Evolutionary conservation across 768 basidiomycete species (phyloP).

Genomic region (Amanita pseudoporphyria): DNA sequence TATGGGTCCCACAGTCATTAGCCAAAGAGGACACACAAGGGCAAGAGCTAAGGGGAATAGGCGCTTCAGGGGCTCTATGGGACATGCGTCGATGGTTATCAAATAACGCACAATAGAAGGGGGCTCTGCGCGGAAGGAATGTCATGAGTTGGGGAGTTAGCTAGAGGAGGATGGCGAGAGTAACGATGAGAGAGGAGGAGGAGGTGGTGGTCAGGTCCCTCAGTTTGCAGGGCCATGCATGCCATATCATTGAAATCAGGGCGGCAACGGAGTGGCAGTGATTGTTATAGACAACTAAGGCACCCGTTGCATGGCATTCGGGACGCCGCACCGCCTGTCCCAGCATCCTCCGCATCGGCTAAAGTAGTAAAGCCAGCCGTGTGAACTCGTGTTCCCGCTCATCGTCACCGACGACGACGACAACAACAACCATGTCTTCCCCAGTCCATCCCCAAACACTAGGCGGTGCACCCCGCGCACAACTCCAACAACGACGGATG

Average conservation of each 20-base stretch:
- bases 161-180: background rate
- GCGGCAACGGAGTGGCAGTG: too few relatives aligned
- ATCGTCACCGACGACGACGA: background rate
- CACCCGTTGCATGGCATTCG: too few relatives aligned
- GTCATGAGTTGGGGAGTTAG: background rate
- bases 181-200: background rate
- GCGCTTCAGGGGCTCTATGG: too few relatives aligned
- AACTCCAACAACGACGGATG: conserved; percentile 19
- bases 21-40: background rate
- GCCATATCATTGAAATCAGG: too few relatives aligned
- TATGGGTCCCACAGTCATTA: conserved; percentile 16
- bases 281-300: too few relatives aligned
- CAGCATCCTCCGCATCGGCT: too few relatives aligned
- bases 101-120: conserved; percentile 2
- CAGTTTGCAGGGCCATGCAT: too few relatives aligned
- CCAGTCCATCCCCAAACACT: background rate
- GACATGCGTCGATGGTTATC: background rate
- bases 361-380: background rate
- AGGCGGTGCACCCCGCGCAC: background rate
- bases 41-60: background rate
- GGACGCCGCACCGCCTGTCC: too few relatives aligned
- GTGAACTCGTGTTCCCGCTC: background rate
- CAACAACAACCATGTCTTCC: background rate
- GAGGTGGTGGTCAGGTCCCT: background rate
- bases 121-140: background rate